Evolutionary conservation across 345 rosid genomes (phyloP).

Genomic region (Sisymbrium irio): DNA sequence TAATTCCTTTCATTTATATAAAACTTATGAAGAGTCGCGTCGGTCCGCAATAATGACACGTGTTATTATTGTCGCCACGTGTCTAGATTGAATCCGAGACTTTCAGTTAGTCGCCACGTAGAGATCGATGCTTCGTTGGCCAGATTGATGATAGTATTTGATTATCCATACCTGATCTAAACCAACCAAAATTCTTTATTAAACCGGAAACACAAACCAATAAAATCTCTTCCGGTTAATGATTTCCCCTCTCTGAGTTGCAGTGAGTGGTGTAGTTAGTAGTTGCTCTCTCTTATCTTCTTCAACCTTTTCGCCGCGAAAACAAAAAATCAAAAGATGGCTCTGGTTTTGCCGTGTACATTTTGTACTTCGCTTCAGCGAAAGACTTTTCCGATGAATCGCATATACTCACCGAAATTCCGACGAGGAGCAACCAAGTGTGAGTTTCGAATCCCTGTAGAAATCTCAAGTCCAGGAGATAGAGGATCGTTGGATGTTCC

Average conservation of each 20-base stretch:
- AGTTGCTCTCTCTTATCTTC: slow-evolving; percentile 18
- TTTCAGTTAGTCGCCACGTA: slow-evolving; percentile 7
- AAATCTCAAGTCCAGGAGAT: slow-evolving; percentile 32
- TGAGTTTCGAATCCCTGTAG: slow-evolving; percentile 52
- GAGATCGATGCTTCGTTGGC: background rate
- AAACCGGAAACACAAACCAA: background rate
- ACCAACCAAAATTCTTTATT: background rate
- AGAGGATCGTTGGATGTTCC: slow-evolving; percentile 43
- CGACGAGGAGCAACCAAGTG: slow-evolving; percentile 36
- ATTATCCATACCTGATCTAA: no score
- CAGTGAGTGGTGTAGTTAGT: background rate
- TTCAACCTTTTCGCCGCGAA: slow-evolving; percentile 31
- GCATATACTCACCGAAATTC: slow-evolving; percentile 24
- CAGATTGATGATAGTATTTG: background rate
- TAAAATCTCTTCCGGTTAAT: background rate
- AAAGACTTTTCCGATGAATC: slow-evolving; percentile 1
- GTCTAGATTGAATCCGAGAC: background rate
- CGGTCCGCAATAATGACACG: slow-evolving; percentile 11
- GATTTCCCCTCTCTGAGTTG: background rate
- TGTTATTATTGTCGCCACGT: background rate
- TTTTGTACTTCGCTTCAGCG: slow-evolving; percentile 35
- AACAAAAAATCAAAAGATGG: slow-evolving; percentile 39
- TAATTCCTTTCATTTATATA: background rate
- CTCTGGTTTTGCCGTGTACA: slow-evolving; percentile 43
- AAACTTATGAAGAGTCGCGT: background rate